Evolutionary conservation across 2,329 filamentous ascomycete species (phyloP).

Genomic region (Colletotrichum costaricense): DNA sequence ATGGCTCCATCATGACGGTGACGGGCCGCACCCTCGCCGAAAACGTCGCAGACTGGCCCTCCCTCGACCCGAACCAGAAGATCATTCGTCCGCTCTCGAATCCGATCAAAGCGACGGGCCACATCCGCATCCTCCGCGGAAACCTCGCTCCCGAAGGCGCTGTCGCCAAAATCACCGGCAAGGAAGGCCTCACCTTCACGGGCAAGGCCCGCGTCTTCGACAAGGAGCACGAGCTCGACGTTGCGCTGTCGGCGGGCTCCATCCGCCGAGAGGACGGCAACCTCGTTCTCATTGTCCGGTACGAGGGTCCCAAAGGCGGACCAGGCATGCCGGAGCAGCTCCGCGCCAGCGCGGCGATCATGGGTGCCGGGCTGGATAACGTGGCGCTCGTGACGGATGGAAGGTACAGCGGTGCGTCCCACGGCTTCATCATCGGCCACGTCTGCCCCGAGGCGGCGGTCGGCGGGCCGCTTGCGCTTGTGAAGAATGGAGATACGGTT

Average conservation of each 20-base stretch:
- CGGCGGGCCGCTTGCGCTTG: constrained; percentile 88
- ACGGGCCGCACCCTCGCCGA: constrained; percentile 87
- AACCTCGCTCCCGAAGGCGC: constrained; percentile 90
- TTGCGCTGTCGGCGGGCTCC: constrained; percentile 77
- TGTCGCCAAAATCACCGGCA: constrained; percentile 96
- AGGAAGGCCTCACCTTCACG: constrained; percentile 86
- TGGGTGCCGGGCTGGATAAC: constrained; percentile 89
- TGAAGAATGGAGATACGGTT: constrained; percentile 82
- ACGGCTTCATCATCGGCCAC: constrained; percentile 95
- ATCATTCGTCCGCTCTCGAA: constrained; percentile 82
- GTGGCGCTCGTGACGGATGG: constrained; percentile 94
- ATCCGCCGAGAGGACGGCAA: constrained; percentile 71
- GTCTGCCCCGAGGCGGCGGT: constrained; percentile 91
- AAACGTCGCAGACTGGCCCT: constrained; percentile 82
- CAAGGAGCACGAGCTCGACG: constrained; percentile 83
- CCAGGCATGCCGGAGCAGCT: constrained; percentile 98
- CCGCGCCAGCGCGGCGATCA: constrained; percentile 87
- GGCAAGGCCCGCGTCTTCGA: constrained; percentile 88
- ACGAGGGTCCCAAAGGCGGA: constrained; percentile 93
- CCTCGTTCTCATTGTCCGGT: constrained; percentile 89
- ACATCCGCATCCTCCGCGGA: constrained; percentile 88
- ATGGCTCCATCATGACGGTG: constrained; percentile 83
- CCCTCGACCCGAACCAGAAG: constrained; percentile 80
- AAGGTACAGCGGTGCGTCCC: constrained; percentile 86
- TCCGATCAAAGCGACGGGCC: constrained; percentile 84